Conservation (phyloP, 1,284 basidiomycete genomes). For the Pseudozyma pruni region DNA sequence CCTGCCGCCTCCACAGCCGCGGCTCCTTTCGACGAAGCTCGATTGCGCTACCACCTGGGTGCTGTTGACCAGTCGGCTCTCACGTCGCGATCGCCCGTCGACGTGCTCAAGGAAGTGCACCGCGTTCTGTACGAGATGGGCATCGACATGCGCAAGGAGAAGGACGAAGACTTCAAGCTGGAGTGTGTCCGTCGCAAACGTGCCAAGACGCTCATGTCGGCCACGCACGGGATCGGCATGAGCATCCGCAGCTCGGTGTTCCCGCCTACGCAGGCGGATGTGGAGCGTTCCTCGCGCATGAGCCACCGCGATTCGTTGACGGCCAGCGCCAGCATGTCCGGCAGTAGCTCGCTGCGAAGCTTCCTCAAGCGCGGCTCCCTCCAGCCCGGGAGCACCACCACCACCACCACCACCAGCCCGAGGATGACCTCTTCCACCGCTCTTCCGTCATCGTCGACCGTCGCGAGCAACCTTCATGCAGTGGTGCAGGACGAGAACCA, state of each 20-base stretch:
- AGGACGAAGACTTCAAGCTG: constrained; percentile 77
- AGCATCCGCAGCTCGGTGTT: constrained; percentile 63
- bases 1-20: neutral
- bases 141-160: constrained; percentile 81
- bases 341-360: constrained; percentile 47
- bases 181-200: constrained; percentile 65
- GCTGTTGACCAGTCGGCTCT: constrained; percentile 91
- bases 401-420: constrained; percentile 18
- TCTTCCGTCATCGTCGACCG: constrained; percentile 21
- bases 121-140: constrained; percentile 88
- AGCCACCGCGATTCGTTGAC: constrained; percentile 29
- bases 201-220: constrained; percentile 57
- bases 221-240: constrained; percentile 56
- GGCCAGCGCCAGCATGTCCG: constrained; percentile 37
- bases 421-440: constrained; percentile 6
- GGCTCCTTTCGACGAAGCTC: constrained; percentile 71
- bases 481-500: constrained; percentile 36
- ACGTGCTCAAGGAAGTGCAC: constrained; percentile 86
- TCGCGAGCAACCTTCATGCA: constrained; percentile 8
- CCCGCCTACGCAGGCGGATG: constrained; percentile 60
- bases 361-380: constrained; percentile 55
- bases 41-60: constrained; percentile 85
- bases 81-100: constrained; percentile 82
- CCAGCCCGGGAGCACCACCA: no score
- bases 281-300: constrained; percentile 50